phyloP scores from a whole-genome alignment of 2,329 filamentous ascomycete species.

The Colletotrichum noveboracense region DNA sequence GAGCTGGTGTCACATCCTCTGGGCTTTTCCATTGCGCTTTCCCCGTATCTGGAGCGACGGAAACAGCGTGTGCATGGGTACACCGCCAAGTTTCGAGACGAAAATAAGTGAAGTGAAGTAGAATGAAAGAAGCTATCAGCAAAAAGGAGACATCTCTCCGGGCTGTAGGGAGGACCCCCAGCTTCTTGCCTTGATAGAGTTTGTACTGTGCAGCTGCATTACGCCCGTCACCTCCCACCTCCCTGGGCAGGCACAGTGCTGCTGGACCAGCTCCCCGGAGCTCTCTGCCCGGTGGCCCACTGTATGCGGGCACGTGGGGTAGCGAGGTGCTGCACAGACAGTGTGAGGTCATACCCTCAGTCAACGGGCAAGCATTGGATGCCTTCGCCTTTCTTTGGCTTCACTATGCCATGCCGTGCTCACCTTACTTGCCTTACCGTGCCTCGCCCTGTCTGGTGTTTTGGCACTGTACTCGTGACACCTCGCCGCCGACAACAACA shows the following conservation, averaged over 20 bases:
- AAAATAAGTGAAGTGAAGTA: background rate
- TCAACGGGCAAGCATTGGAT: background rate
- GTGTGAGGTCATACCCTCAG: constrained; percentile 8
- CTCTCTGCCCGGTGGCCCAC: background rate
- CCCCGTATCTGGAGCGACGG: background rate
- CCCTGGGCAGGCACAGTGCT: background rate
- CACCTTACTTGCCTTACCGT: background rate
- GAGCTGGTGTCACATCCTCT: background rate
- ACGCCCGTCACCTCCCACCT: background rate
- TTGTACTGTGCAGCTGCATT: background rate
- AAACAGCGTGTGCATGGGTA: background rate
- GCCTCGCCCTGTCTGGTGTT: background rate
- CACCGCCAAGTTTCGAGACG: background rate
- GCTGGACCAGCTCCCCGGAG: background rate
- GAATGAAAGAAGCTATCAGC: background rate
- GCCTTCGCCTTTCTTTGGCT: background rate
- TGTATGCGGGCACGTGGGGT: background rate
- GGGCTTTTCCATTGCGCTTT: background rate
- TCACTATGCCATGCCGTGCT: background rate
- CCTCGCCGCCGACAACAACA: background rate
- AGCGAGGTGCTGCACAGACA: background rate
- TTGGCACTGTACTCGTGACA: background rate
- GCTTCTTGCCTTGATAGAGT: background rate
- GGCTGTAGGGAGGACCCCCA: background rate
- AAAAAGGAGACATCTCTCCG: background rate